A percentile compares a stretch with the other conserved stretches of the same genome.
Evolutionary conservation across 805 yeast species (phyloP).

Genomic region (Wickerhamomyces ciferrii): DNA sequence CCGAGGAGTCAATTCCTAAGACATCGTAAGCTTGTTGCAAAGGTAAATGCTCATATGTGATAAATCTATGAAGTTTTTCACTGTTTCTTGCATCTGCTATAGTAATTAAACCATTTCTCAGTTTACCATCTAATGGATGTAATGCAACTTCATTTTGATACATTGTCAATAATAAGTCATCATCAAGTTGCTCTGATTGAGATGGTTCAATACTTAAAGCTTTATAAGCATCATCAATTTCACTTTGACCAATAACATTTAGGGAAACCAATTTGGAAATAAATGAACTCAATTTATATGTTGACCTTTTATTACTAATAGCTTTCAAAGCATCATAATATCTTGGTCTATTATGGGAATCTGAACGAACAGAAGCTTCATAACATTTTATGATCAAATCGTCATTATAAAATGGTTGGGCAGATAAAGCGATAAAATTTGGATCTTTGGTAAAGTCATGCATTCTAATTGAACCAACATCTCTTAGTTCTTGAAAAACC

Average conservation of each 20-base stretch:
- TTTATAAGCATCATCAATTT: slow-evolving; percentile 33
- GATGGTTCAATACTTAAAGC: slow-evolving; percentile 28
- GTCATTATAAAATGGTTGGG: slow-evolving; percentile 44
- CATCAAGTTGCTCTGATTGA: slow-evolving; percentile 18
- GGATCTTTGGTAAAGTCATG: slow-evolving; percentile 22
- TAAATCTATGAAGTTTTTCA: slow-evolving; percentile 25
- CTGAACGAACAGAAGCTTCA: slow-evolving; percentile 32
- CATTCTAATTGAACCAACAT: slow-evolving; percentile 19
- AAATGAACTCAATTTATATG: slow-evolving; percentile 37
- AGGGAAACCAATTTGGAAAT: slow-evolving; percentile 43
- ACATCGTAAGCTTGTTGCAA: slow-evolving; percentile 43
- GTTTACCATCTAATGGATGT: slow-evolving; percentile 13
- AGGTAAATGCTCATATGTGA: slow-evolving; percentile 44
- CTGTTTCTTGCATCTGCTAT: slow-evolving; percentile 36
- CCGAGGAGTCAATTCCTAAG: slow-evolving; percentile 44
- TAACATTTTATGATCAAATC: slow-evolving; percentile 42
- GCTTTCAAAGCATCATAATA: slow-evolving; percentile 55
- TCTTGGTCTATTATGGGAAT: slow-evolving; percentile 39
- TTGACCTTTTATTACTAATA: slow-evolving; percentile 42
- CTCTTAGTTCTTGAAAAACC: slow-evolving; percentile 27
- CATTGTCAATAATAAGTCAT: slow-evolving; percentile 25
- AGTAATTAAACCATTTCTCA: slow-evolving; percentile 34
- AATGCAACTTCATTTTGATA: slow-evolving; percentile 24
- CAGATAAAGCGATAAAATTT: slow-evolving; percentile 41
- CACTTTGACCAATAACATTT: slow-evolving; percentile 48